Evolutionary conservation across 1,284 basidiomycete genomes (phyloP).

Genomic region (Xerocomus amazonicus): DNA sequence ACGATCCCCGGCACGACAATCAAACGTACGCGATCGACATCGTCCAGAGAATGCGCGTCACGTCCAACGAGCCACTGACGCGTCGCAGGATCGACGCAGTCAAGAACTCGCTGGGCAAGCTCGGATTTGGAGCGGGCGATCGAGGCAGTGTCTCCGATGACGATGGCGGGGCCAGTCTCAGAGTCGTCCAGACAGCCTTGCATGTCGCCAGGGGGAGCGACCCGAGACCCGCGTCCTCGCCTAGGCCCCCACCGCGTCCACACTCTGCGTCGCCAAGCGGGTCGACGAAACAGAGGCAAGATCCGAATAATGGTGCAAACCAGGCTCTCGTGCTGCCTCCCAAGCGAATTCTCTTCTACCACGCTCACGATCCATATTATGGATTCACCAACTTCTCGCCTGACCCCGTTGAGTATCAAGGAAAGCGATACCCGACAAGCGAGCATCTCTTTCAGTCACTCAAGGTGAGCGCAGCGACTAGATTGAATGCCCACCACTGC

Average conservation of each 20-base stretch:
- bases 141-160: conserved; percentile 31
- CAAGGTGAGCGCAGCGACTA: conserved; percentile 30
- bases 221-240: conserved; percentile 6
- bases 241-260: conserved; percentile 15
- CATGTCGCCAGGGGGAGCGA: conserved; percentile 18
- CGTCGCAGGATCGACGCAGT: conserved; percentile 27
- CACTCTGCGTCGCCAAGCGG: conserved; percentile 20
- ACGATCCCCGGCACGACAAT: conserved; percentile 2
- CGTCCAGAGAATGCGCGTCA: conserved; percentile 30
- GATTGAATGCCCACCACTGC: background rate
- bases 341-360: conserved; percentile 32
- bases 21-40: conserved; percentile 30
- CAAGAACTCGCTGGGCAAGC: conserved; percentile 27
- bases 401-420: conserved; percentile 35
- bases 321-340: conserved; percentile 2
- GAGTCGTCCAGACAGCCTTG: conserved; percentile 26
- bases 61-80: conserved; percentile 28
- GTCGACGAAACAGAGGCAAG: conserved; percentile 8
- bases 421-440: conserved; percentile 37
- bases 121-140: conserved; percentile 24
- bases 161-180: conserved; percentile 21
- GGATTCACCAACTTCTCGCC: conserved; percentile 42
- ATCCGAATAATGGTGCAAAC: background rate
- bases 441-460: conserved; percentile 42
- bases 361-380: conserved; percentile 34